Conservation (phyloP, 2,329 filamentous ascomycete genomes). For the Rosellinia necatrix region DNA sequence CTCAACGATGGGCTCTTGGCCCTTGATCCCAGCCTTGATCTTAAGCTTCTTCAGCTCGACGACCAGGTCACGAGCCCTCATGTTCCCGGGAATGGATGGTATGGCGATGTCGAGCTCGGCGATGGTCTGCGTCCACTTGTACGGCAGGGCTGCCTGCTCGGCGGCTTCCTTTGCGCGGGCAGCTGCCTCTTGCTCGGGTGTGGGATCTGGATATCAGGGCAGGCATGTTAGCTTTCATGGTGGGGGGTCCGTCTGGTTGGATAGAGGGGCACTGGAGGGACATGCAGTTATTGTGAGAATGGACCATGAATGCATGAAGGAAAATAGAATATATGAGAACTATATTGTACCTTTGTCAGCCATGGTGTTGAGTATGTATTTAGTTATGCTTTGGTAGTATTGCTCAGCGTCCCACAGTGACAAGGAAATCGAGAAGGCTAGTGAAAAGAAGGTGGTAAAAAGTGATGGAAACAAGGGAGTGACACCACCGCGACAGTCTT, state of each 20-base stretch:
- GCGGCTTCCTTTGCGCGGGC: constrained; percentile 73
- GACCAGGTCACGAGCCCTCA: constrained; percentile 82
- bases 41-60: constrained; percentile 81
- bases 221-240: constrained; percentile 19
- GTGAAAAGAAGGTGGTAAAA: constrained; percentile 18
- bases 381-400: neutral
- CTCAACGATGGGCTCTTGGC: constrained; percentile 81
- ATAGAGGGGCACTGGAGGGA: neutral
- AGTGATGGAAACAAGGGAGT: too few relatives aligned
- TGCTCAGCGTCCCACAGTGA: neutral
- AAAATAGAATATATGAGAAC: neutral
- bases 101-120: constrained; percentile 82
- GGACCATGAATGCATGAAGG: too few relatives aligned
- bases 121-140: constrained; percentile 97
- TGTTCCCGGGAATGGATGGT: constrained; percentile 72
- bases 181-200: constrained; percentile 61
- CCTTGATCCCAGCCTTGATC: constrained; percentile 83
- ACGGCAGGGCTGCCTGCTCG: constrained; percentile 89
- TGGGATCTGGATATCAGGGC: constrained; percentile 49
- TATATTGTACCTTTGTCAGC: constrained; percentile 30
- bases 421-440: constrained; percentile 32
- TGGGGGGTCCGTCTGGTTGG: constrained; percentile 8
- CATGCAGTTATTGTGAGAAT: neutral
- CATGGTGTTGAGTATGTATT: constrained; percentile 23
- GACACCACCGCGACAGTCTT: too few relatives aligned